Conservation (phyloP, 1,284 basidiomycete genomes). For the Sporisorium reilianum region DNA sequence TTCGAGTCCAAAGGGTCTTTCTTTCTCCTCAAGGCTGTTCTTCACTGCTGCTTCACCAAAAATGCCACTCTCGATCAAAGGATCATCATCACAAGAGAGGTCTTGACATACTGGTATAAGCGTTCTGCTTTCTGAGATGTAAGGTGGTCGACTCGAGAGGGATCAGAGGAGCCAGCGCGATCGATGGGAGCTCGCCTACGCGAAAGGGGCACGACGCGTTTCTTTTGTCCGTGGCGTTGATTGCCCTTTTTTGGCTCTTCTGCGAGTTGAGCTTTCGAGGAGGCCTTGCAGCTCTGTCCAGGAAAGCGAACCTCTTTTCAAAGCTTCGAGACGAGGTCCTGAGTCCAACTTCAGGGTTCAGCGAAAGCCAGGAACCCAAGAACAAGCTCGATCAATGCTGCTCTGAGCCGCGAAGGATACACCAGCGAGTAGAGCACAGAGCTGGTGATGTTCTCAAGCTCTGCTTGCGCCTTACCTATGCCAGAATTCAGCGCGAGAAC, state of each 20-base stretch:
- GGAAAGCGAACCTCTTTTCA: neutral
- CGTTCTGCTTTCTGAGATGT: no score
- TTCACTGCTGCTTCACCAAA: no score
- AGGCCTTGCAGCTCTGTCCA: neutral
- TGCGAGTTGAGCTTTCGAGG: neutral
- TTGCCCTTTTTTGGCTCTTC: neutral
- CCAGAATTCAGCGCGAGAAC: no score
- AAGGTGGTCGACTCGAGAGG: neutral
- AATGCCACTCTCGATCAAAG: no score
- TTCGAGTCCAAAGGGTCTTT: no score
- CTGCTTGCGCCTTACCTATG: no score
- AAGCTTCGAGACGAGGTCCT: neutral
- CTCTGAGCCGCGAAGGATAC: neutral
- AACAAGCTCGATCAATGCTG: neutral
- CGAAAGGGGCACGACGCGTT: conserved; percentile 6
- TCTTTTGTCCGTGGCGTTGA: conserved; percentile 10
- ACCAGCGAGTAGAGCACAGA: no score
- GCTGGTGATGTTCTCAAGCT: no score
- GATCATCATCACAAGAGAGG: no score
- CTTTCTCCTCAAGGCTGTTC: no score
- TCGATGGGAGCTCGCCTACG: conserved; percentile 1
- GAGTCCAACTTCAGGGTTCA: neutral
- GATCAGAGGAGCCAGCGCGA: neutral
- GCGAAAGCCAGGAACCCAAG: neutral
- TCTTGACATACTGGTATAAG: no score